Conservation (phyloP, 2,329 filamentous ascomycete species). For the Penicillium occitanis region DNA sequence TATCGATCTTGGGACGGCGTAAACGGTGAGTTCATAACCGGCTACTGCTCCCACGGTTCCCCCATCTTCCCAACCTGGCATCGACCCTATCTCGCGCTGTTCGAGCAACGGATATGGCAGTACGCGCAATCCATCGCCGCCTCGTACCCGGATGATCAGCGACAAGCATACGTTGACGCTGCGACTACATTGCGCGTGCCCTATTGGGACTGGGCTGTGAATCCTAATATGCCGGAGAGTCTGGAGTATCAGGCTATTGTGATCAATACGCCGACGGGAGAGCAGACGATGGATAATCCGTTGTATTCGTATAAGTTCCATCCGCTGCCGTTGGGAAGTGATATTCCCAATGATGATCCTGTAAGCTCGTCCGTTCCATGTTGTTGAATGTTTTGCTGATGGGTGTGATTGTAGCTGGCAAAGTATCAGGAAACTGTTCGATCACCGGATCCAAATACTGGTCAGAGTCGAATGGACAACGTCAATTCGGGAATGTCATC, state of each 20-base stretch:
- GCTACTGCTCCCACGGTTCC: conserved; percentile 76
- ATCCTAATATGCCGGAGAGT: conserved; percentile 36
- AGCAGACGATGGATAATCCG: conserved; percentile 44
- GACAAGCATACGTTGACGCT: conserved; percentile 49
- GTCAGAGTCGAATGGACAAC: conserved; percentile 22
- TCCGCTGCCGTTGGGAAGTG: conserved; percentile 20
- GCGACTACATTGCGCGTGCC: conserved; percentile 47
- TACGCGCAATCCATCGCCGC: conserved; percentile 41
- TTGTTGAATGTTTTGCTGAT: not conserved
- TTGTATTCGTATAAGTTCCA: conserved; percentile 47
- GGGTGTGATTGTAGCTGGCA: conserved; percentile 18
- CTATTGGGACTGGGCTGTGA: conserved; percentile 53
- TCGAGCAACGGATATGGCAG: conserved; percentile 48
- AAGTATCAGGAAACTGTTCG: conserved; percentile 24
- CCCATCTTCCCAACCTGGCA: conserved; percentile 81
- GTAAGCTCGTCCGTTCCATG: conserved; percentile 4
- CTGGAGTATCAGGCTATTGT: conserved; percentile 42
- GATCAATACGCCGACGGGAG: conserved; percentile 45
- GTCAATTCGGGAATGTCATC: conserved; percentile 24
- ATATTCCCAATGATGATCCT: conserved; percentile 21
- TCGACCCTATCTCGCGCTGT: conserved; percentile 70
- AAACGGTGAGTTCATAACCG: conserved; percentile 53
- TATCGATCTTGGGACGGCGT: conserved; percentile 58
- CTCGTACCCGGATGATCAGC: conserved; percentile 47
- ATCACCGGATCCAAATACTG: conserved; percentile 23